A percentile compares a stretch with the other conserved stretches of the same genome.
Conservation (phyloP, 83 land plant genomes). For the Picea engelmannii region DNA sequence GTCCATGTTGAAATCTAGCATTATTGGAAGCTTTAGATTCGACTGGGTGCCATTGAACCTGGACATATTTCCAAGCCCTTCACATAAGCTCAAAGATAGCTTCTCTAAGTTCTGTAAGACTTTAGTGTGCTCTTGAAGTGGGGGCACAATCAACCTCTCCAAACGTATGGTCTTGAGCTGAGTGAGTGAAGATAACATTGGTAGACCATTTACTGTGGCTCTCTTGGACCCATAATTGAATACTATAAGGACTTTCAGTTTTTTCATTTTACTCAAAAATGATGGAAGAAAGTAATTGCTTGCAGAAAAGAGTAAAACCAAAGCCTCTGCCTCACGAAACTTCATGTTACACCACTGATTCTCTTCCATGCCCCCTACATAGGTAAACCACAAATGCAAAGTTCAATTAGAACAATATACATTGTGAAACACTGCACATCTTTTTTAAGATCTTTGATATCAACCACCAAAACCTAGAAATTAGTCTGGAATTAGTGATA, state of each 20-base stretch:
- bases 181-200: slow-evolving; percentile 30
- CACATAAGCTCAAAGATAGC: slow-evolving; percentile 48
- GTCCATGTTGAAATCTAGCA: slow-evolving; percentile 51
- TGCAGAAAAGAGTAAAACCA: slow-evolving; percentile 52
- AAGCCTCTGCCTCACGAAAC: slow-evolving; percentile 60
- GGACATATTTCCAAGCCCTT: slow-evolving; percentile 6
- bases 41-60: slow-evolving; percentile 16
- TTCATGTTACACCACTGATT: slow-evolving; percentile 53
- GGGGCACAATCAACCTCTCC: slow-evolving; percentile 38
- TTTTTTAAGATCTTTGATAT: too few species aligned
- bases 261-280: slow-evolving; percentile 45
- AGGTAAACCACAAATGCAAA: not conserved
- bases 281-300: slow-evolving; percentile 51
- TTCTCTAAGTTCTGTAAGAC: slow-evolving; percentile 26
- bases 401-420: not conserved
- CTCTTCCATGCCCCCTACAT: slow-evolving; percentile 52
- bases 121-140: slow-evolving; percentile 9
- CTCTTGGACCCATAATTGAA: slow-evolving; percentile 31
- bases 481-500: not conserved
- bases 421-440: not conserved
- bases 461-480: too few species aligned
- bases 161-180: slow-evolving; percentile 52
- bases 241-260: slow-evolving; percentile 44
- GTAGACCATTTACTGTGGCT: slow-evolving; percentile 31
- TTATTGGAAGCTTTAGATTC: slow-evolving; percentile 28